phyloP scores from a whole-genome alignment of 2,329 filamentous ascomycete genomes.

The Cercospora beticola region DNA sequence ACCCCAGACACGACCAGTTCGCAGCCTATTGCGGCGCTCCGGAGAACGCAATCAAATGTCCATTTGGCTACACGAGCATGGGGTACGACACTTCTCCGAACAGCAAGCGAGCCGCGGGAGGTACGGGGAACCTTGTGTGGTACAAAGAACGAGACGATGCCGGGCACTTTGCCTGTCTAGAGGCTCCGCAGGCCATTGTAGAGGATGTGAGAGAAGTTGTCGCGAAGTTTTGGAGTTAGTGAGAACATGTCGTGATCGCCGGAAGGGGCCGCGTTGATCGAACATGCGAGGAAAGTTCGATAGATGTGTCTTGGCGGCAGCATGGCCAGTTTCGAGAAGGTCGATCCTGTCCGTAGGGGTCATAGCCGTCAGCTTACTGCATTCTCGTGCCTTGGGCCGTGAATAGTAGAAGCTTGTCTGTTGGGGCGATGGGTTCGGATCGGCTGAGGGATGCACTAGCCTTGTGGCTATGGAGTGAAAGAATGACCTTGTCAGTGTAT shows the following conservation, averaged over 20 bases:
- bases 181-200: slow-evolving; percentile 33
- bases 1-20: slow-evolving; percentile 42
- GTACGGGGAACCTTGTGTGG: slow-evolving; percentile 41
- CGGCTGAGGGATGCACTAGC: not conserved
- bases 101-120: slow-evolving; percentile 37
- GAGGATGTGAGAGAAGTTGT: slow-evolving; percentile 34
- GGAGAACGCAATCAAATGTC: slow-evolving; percentile 41
- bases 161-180: slow-evolving; percentile 35
- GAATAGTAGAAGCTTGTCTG: not conserved
- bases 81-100: slow-evolving; percentile 42
- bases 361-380: not conserved
- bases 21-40: slow-evolving; percentile 38
- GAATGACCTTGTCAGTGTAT: not conserved
- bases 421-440: not conserved
- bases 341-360: not conserved
- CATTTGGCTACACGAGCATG: slow-evolving; percentile 42
- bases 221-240: slow-evolving; percentile 17
- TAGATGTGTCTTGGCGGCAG: not conserved
- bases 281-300: not conserved
- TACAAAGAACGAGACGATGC: slow-evolving; percentile 36
- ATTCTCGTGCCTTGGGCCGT: not conserved
- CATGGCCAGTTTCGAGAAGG: not conserved
- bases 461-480: not conserved
- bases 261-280: not conserved
- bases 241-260: not conserved